phyloP scores from a whole-genome alignment of 2,329 filamentous ascomycete species.

The Paraconiothyrium brasiliense region DNA sequence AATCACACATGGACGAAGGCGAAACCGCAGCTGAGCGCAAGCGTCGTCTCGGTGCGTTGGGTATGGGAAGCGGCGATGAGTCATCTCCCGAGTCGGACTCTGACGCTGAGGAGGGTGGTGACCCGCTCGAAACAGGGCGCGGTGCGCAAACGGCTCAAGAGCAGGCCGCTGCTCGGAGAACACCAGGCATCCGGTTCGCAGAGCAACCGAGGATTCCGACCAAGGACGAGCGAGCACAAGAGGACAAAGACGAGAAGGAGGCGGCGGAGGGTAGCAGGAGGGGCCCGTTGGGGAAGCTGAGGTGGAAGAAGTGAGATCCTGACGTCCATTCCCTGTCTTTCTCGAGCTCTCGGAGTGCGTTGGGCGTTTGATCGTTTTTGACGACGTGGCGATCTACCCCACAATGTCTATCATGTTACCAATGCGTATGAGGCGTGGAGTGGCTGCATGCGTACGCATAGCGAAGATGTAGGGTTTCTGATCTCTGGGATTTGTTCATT shows the following conservation, averaged over 20 bases:
- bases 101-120: conserved; percentile 45
- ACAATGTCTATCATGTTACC: neutral
- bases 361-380: neutral
- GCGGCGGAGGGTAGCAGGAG: conserved; percentile 19
- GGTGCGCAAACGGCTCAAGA: conserved; percentile 32
- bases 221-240: conserved; percentile 43
- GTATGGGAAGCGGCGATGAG: conserved; percentile 55
- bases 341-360: neutral
- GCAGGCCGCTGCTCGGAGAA: conserved; percentile 28
- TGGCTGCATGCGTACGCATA: neutral
- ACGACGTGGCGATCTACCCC: neutral
- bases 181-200: conserved; percentile 70
- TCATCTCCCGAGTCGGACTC: conserved; percentile 39
- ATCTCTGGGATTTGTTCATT: neutral
- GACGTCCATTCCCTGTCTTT: neutral
- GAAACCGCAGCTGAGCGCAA: conserved; percentile 81
- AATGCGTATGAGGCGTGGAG: neutral
- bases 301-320: conserved; percentile 15
- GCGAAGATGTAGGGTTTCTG: neutral
- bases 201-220: conserved; percentile 54
- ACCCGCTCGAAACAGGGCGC: conserved; percentile 47
- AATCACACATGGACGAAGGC: conserved; percentile 53
- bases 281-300: conserved; percentile 12
- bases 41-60: conserved; percentile 77
- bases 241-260: conserved; percentile 32